Base-by-base conservation (phyloP, 1,284 basidiomycete genomes). In the Testicularia cyperi region DNA sequence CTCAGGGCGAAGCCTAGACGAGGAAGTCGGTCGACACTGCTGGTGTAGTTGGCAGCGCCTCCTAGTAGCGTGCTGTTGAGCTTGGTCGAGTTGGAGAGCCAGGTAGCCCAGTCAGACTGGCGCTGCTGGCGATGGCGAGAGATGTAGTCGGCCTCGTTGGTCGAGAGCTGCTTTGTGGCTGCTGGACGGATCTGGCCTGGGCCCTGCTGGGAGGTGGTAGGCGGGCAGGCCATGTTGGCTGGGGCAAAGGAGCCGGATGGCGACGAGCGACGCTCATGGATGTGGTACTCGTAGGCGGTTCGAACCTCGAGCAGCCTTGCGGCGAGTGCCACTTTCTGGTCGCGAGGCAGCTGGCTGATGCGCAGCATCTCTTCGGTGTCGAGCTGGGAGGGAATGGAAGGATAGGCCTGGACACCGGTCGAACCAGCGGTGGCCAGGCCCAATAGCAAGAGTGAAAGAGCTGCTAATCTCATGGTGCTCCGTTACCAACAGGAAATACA, bases 1-100 rank as follows among this genome's bases (percentile, higher is more conserved):
- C 77, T 78, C 13, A 80, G 55, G 1, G 79, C 78, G 30, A 79
- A 68, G 21, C 78, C 78, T 16, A 80, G 64, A 2, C 58, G 51
- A 0, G 80, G 80, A 23, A 47, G 52, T 9, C 65, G 48, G 24
- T 39, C 39, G 6, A 36, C n/a, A 7, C 40, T 38, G 6, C 37
- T 38, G 2, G 72, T 66, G 49, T 61, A 75, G 30, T 71, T 61
- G 24, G 41, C 27, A 7, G 64, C 49, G 21, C 70, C 72, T 12
- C 72, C 72, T 2, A 60, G 60, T 5, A 71, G 30, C 8, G 34
- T 38, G 15, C 44, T 41, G 18, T 45, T 58, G 28, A 70, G 47
- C 23, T 53, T 49, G 19, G 53, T 62, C 10, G 47, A 46, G 13
- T 54, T 48, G 16, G 33, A 20, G 15, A 75, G 52, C 70, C 70